A percentile compares a stretch with the other conserved stretches of the same genome.
Evolutionary conservation across 306 rosid species (phyloP).

Genomic region (Acacia confusa): DNA sequence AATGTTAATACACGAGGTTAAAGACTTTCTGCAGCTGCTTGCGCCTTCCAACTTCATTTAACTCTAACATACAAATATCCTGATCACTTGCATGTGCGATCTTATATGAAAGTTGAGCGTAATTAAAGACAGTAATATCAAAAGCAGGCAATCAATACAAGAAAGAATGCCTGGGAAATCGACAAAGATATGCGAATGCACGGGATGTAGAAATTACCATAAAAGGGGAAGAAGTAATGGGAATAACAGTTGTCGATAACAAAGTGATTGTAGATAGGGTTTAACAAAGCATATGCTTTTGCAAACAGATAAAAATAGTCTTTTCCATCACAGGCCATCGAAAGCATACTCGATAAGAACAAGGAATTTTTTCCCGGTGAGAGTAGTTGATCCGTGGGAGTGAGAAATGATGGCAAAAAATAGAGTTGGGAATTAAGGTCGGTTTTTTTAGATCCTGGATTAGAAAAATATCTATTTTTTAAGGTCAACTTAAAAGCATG

Average conservation of each 20-base stretch:
- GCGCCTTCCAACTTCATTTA: conserved; percentile 89
- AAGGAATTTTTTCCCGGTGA: too few relatives aligned
- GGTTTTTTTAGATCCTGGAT: too few relatives aligned
- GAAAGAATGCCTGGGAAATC: conserved; percentile 5
- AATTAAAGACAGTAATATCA: background rate
- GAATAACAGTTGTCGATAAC: background rate
- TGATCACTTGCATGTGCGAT: conserved; percentile 33
- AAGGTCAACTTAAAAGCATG: too few relatives aligned
- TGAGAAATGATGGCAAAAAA: too few relatives aligned
- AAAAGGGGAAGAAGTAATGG: conserved; percentile 4
- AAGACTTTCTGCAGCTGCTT: conserved; percentile 71
- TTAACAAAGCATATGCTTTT: background rate
- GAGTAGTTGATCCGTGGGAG: too few relatives aligned
- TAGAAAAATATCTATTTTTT: too few relatives aligned
- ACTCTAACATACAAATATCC: conserved; percentile 82
- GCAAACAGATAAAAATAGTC: background rate
- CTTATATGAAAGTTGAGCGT: conserved; percentile 23
- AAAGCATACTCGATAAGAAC: too few relatives aligned
- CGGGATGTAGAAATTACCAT: background rate
- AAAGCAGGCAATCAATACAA: conserved; percentile 2
- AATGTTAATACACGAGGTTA: too few relatives aligned
- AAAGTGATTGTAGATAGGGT: background rate
- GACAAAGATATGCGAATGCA: conserved; percentile 1
- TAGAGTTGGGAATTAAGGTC: too few relatives aligned
- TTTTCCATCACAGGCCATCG: background rate